Conservation (phyloP, 306 rosid species). For the Purshia tridentata region DNA sequence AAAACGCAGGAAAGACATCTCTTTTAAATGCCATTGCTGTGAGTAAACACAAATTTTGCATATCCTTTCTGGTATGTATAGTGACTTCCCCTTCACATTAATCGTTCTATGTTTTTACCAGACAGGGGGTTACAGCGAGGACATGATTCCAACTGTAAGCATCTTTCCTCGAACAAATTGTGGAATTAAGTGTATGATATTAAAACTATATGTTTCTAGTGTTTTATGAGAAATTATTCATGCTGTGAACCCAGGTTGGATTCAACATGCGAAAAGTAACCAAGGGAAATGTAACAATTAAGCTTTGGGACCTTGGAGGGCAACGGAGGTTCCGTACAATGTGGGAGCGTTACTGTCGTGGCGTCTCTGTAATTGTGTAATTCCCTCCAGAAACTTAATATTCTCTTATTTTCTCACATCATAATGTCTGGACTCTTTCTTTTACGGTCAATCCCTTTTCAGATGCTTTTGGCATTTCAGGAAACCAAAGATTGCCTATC, state of each 20-base stretch:
- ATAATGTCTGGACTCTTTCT: not conserved
- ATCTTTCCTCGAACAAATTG: conserved; percentile 19
- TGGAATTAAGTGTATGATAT: conserved; percentile 3
- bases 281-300: conserved; percentile 88
- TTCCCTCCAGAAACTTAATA: conserved; percentile 26
- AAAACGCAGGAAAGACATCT: conserved; percentile 92
- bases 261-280: conserved; percentile 95
- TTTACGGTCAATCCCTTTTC: not conserved
- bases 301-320: conserved; percentile 99
- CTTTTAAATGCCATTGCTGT: conserved; percentile 91
- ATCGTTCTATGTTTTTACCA: conserved; percentile 37
- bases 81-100: conserved; percentile 27
- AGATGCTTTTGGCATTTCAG: conserved; percentile 5
- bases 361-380: conserved; percentile 92
- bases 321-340: conserved; percentile 88
- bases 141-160: conserved; percentile 98
- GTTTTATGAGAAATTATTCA: conserved; percentile 2
- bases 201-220: not conserved
- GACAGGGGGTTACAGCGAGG: conserved; percentile 95
- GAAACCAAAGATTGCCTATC: conserved; percentile 11
- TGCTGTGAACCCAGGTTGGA: conserved; percentile 56
- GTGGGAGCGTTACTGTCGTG: conserved; percentile 99
- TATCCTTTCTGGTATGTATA: conserved; percentile 3
- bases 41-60: conserved; percentile 41
- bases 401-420: conserved; percentile 10